phyloP scores from a whole-genome alignment of 305 asterid genomes.

The Ajuga reptans region DNA sequence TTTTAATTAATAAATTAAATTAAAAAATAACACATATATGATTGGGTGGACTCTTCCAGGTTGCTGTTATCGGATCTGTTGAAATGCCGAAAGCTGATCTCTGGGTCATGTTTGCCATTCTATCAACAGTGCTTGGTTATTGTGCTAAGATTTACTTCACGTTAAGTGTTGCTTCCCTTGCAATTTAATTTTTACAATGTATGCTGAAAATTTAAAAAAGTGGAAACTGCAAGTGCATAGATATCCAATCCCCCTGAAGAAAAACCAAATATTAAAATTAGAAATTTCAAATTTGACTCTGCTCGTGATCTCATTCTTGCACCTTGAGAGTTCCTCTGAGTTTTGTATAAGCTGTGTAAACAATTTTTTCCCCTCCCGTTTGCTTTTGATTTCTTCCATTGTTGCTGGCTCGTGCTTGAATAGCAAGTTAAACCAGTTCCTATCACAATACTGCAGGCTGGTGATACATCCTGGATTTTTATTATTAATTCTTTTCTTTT shows the following conservation, averaged over 20 bases:
- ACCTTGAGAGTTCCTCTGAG: background rate
- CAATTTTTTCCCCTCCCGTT: background rate
- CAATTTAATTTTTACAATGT: conserved; percentile 15
- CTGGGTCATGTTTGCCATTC: conserved; percentile 89
- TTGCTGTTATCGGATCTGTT: conserved; percentile 88
- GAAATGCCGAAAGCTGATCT: conserved; percentile 95
- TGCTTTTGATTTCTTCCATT: background rate
- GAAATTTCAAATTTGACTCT: background rate
- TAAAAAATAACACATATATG: conserved; percentile 1
- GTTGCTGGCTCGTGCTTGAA: background rate
- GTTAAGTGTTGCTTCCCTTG: conserved; percentile 40
- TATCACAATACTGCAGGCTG: background rate
- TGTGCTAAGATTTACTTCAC: conserved; percentile 97
- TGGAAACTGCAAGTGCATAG: background rate
- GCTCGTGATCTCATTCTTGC: background rate
- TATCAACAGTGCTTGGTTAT: conserved; percentile 92
- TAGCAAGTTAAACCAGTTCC: background rate
- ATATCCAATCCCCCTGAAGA: background rate
- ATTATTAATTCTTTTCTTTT: background rate
- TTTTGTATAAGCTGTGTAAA: background rate
- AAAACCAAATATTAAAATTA: background rate
- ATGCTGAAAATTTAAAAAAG: background rate
- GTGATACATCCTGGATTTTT: background rate
- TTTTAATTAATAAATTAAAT: background rate
- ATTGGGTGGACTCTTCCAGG: conserved; percentile 46